Conservation (phyloP, 2,329 filamentous ascomycete genomes). For the Mollisia scopiformis region DNA sequence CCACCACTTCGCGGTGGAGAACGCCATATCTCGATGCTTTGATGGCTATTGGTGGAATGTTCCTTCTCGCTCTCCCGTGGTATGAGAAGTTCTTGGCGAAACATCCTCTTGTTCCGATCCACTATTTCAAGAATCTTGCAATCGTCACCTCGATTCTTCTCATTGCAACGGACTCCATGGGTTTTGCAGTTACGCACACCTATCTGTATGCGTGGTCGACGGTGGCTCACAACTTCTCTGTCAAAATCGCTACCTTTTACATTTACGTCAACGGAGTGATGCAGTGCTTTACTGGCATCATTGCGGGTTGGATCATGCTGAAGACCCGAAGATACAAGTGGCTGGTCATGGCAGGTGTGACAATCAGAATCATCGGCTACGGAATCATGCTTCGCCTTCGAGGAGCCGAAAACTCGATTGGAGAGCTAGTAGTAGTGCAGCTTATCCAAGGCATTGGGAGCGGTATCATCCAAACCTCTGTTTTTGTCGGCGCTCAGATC, state of each 20-base stretch:
- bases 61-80: constrained; percentile 46
- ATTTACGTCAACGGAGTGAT: constrained; percentile 41
- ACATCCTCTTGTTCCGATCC: constrained; percentile 48
- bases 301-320: constrained; percentile 46
- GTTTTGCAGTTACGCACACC: constrained; percentile 48
- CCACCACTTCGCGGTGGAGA: constrained; percentile 36
- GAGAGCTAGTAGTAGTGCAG: constrained; percentile 52
- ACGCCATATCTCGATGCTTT: constrained; percentile 49
- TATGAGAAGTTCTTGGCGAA: constrained; percentile 50
- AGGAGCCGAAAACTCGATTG: constrained; percentile 42
- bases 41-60: constrained; percentile 45
- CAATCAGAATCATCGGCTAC: constrained; percentile 50
- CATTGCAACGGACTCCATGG: constrained; percentile 45
- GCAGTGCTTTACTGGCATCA: constrained; percentile 46
- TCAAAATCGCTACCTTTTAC: constrained; percentile 42
- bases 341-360: constrained; percentile 44
- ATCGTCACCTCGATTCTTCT: constrained; percentile 46
- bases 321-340: constrained; percentile 49
- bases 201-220: constrained; percentile 52
- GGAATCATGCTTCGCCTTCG: constrained; percentile 53
- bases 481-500: constrained; percentile 49
- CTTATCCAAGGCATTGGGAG: constrained; percentile 51
- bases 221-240: constrained; percentile 44
- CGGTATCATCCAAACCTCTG: constrained; percentile 47
- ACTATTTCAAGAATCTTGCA: constrained; percentile 47